Evolutionary conservation across 352 stramenopile species (phyloP).

Genomic region (Globisporangium rhizosaccharum): DNA sequence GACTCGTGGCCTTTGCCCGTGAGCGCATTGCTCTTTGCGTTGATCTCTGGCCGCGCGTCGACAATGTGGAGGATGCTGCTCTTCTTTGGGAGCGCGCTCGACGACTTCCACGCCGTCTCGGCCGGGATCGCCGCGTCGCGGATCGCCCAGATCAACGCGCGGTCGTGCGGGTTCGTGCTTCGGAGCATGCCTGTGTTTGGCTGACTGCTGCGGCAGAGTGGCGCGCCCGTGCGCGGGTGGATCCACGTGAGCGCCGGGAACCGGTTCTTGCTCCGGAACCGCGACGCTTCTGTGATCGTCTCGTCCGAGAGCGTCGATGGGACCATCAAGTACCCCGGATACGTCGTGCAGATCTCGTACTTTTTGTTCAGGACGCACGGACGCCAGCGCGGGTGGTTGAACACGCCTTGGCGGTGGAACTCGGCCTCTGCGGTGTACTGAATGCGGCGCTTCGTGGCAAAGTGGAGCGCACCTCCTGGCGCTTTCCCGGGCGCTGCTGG

Average conservation of each 20-base stretch:
- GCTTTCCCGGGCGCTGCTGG: slow-evolving; percentile 1
- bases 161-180: slow-evolving; percentile 88
- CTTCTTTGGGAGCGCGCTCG: slow-evolving; percentile 47
- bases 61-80: slow-evolving; percentile 82
- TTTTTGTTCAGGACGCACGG: slow-evolving; percentile 53
- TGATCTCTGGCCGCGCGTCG: slow-evolving; percentile 88
- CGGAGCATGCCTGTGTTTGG: slow-evolving; percentile 94
- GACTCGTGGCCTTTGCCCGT: slow-evolving; percentile 89
- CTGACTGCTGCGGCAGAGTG: slow-evolving; percentile 92
- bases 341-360: slow-evolving; percentile 70
- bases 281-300: slow-evolving; percentile 53
- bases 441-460: slow-evolving; percentile 52
- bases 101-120: slow-evolving; percentile 27
- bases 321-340: slow-evolving; percentile 71
- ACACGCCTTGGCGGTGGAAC: slow-evolving; percentile 53
- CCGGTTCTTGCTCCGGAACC: slow-evolving; percentile 72
- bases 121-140: slow-evolving; percentile 67
- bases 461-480: slow-evolving; percentile 17
- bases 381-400: slow-evolving; percentile 65
- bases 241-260: slow-evolving; percentile 89
- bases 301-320: slow-evolving; percentile 57
- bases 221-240: slow-evolving; percentile 82
- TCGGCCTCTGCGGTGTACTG: slow-evolving; percentile 62
- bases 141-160: slow-evolving; percentile 86
- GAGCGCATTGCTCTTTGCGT: slow-evolving; percentile 87